Base-by-base conservation (phyloP, 371 early-diverging fungal species). In the Modicella reniformis region DNA sequence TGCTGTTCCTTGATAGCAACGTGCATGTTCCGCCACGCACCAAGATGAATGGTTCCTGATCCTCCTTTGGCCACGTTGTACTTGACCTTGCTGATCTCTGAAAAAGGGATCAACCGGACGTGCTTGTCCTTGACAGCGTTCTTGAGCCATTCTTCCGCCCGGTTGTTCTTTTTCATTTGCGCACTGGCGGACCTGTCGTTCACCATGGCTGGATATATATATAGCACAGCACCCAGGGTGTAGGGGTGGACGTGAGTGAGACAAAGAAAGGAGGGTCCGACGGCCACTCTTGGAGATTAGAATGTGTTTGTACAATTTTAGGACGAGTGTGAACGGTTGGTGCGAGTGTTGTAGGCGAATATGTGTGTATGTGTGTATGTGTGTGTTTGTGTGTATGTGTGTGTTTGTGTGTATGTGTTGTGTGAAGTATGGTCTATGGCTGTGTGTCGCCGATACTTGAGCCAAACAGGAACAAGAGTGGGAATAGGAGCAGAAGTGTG, bases 51-150 rank as follows among this genome's bases (percentile, higher is more conserved):
- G 21, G 76, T 76, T 7, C 76, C 76, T 15, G 76, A 76, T 13
- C 76, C 76, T 1, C 76, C 76, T 28, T 76, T 76, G 47, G 76
- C 76, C 37, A 76, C 76, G 51, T 76, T 76, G 51, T 76, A 76
- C 51, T 76, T 76, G 67, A 76, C 76, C 47, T 71, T 76, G 63
- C 72, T 71, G 76, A 76, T 76, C 64, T 76, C 76, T 52, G 76
- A 76, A 56, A 76, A 76, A 4, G 71, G 72, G 47, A 76, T 76
- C 61, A 76, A 26, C 13, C 76, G 67, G 32, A 76, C 76, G 53
- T 76, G 76, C 54, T 76, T 76, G 65, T 76, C 76, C 65, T 71
- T 70, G 50, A 76, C 71, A 6, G 76, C 76, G 44, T 71, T 76
- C 72, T 71, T 70, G 64, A 76, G 76, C 76, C 76, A 76, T 51